These are phyloP conservation scores for Dactylorhiza incarnata DNA, from an alignment of 106 monocot genomes.

Conservation along the genomic window DNA sequence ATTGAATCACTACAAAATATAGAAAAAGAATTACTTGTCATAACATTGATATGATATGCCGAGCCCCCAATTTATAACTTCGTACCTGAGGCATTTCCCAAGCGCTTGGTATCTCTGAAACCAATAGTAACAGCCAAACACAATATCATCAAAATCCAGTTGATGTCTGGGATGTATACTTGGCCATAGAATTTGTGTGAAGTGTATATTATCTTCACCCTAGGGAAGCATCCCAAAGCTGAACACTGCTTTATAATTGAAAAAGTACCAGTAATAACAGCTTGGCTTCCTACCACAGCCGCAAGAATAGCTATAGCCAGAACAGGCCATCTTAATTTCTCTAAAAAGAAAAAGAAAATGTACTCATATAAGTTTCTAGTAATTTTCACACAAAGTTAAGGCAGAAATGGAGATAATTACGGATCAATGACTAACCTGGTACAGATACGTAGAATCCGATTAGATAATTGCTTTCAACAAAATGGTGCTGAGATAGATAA, in stretches of 20 bases:
- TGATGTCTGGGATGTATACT: conserved; percentile 91
- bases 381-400: neutral
- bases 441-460: conserved; percentile 98
- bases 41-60: too few relatives aligned
- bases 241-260: conserved; percentile 87
- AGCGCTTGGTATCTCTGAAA: conserved; percentile 70
- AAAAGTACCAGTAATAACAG: conserved; percentile 82
- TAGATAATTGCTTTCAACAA: conserved; percentile 43
- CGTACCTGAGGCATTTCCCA: conserved; percentile 92
- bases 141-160: conserved; percentile 79
- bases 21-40: neutral
- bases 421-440: conserved; percentile 42
- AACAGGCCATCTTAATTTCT: conserved; percentile 74
- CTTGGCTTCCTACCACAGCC: conserved; percentile 88
- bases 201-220: conserved; percentile 83
- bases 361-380: neutral
- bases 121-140: conserved; percentile 82
- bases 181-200: conserved; percentile 74
- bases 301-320: conserved; percentile 85
- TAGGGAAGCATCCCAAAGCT: conserved; percentile 77
- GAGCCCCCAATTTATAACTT: neutral
- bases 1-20: neutral
- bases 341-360: conserved; percentile 23
- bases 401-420: neutral
- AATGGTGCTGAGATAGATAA: conserved; percentile 78